Percentiles rank a stretch among this genome's conserved stretches.
Conservation (phyloP, 202 grass and related monocot genomes). For the Eragrostis tef region DNA sequence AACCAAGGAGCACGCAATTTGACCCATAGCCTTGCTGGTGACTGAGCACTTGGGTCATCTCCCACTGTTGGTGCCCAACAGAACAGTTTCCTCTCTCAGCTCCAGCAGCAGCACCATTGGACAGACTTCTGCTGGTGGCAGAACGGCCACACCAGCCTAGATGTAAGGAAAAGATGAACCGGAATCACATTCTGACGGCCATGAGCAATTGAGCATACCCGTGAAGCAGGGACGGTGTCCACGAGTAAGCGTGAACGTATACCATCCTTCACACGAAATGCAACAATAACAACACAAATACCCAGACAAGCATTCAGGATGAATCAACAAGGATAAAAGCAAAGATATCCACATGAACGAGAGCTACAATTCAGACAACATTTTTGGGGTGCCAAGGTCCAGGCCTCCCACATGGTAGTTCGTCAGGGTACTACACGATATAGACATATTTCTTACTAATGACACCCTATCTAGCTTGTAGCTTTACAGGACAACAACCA, state of each 20-base stretch:
- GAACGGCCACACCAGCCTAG: not conserved
- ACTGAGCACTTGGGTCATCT: not conserved
- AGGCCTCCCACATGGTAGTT: not conserved
- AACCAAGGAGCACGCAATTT: not conserved
- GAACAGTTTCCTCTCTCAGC: not conserved
- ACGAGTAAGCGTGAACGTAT: not conserved
- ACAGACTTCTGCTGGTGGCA: not conserved
- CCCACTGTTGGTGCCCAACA: not conserved
- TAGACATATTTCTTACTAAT: not conserved
- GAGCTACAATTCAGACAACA: not conserved
- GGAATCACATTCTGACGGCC: constrained; percentile 8
- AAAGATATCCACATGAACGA: not conserved
- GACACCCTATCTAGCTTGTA: not conserved
- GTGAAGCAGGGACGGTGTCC: not conserved
- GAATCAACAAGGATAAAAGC: not conserved
- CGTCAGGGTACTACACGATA: not conserved
- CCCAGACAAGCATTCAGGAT: not conserved
- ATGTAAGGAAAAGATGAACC: not conserved
- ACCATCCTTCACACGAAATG: not conserved
- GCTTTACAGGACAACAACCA: not conserved
- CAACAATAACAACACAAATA: not conserved
- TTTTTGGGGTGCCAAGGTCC: not conserved
- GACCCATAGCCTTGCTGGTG: not conserved
- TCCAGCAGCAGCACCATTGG: not conserved
- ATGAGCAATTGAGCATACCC: no score